phyloP scores from a whole-genome alignment of 2,329 filamentous ascomycete genomes.

The Emmonsia crescens region DNA sequence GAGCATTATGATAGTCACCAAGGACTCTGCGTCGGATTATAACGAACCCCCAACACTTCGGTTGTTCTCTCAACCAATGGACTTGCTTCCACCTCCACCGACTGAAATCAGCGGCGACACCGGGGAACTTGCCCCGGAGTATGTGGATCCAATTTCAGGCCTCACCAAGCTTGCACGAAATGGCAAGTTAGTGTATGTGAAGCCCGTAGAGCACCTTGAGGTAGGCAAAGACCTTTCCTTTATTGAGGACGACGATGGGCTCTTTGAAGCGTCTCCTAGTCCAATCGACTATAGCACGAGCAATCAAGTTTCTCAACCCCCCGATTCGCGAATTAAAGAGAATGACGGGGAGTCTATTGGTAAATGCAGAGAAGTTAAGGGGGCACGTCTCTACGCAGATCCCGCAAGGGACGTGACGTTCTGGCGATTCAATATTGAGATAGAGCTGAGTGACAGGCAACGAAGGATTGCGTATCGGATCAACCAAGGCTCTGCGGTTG shows the following conservation, averaged over 20 bases:
- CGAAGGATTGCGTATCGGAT: conserved; percentile 90
- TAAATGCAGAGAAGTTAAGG: conserved; percentile 73
- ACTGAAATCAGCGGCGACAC: conserved; percentile 52
- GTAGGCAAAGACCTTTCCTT: conserved; percentile 68
- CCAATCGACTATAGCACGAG: conserved; percentile 31
- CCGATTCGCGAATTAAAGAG: conserved; percentile 36
- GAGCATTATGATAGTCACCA: conserved; percentile 89
- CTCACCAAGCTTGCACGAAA: conserved; percentile 75
- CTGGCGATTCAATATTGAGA: conserved; percentile 92
- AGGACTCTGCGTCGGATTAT: conserved; percentile 74
- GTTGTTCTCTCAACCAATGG: conserved; percentile 77
- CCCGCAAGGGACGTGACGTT: conserved; percentile 81
- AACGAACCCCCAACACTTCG: conserved; percentile 65
- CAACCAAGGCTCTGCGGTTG: conserved; percentile 76
- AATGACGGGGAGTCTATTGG: conserved; percentile 68
- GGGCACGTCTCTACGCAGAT: conserved; percentile 72
- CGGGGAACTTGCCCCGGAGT: conserved; percentile 58
- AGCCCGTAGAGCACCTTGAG: conserved; percentile 75
- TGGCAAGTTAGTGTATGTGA: conserved; percentile 77
- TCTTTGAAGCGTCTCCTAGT: conserved; percentile 59
- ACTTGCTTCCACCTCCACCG: conserved; percentile 68
- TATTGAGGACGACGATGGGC: conserved; percentile 67
- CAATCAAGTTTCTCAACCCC: conserved; percentile 31
- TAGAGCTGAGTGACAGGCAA: conserved; percentile 69
- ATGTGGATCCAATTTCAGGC: conserved; percentile 81